Base-by-base conservation (phyloP, 139 green algal species). In the Tetraselmis chui region DNA sequence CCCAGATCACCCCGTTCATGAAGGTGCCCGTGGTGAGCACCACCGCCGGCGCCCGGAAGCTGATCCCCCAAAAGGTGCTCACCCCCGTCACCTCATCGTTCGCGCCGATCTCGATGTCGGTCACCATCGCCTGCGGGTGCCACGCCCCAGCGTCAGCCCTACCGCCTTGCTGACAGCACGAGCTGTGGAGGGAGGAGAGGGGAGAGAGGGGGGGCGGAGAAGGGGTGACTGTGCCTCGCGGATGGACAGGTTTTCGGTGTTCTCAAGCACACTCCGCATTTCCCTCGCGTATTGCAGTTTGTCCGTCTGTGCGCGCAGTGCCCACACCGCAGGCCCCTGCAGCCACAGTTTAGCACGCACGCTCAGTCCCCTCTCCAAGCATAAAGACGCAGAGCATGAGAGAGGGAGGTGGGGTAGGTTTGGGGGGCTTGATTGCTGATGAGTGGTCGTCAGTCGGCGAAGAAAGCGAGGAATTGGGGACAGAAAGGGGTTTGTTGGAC, bases 11-110 rank as follows among this genome's bases (percentile, higher is more conserved):
- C 1, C 97, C 97, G 80, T 98, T 98, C 95, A 98, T 98, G 80
- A 99, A 99, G 0, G 97, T 99, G 28, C 97, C 96, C 1, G 96
- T 99, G 1, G 97, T 99, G 0, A 98, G 87, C 82, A 98, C 93
- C 29, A 98, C 94, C 0, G 93, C 93, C 0, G 84, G 79, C 76
- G 93, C 92, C 28, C 76, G 45, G 82, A 98, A 98, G 29, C 84
- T 91, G 32, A 97, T 91, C 29, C 97, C 97, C 80, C 98, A 99
- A 87, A 92, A 96, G 5, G 96, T 99, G 5, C 79, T 86, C 45
- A 99, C 92, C 1, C 95, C 96, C 22, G 77, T 59, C 23, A 98
- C 88, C 29, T 97, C 91, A 28, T 97, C 95, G 81, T 99, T 98
- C 24, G 88, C 75, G 29, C 90, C 94, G 1, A 98, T 45, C 32